Conservation (phyloP, 331 rosid species). For the Malus hybrid region DNA sequence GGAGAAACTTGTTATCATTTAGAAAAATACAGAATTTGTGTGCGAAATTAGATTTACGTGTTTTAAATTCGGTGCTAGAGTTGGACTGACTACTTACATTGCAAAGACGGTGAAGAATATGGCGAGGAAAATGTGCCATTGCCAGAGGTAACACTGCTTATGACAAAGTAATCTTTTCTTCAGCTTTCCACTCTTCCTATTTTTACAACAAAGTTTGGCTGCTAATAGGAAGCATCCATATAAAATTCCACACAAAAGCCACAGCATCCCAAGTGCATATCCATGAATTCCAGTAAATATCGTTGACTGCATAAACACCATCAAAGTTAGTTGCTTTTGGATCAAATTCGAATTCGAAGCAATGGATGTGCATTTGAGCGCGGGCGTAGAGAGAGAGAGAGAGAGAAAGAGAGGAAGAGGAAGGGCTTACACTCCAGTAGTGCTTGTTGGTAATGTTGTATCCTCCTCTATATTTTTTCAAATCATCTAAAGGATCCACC, state of each 20-base stretch:
- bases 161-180: conserved; percentile 15
- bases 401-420: neutral
- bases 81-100: conserved; percentile 35
- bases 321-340: neutral
- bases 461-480: conserved; percentile 65
- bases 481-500: conserved; percentile 50
- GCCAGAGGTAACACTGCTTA: conserved; percentile 24
- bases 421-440: conserved; percentile 67
- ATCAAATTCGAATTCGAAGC: neutral
- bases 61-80: neutral
- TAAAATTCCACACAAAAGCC: conserved; percentile 54
- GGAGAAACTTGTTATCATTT: neutral
- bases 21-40: neutral
- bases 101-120: conserved; percentile 36
- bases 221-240: conserved; percentile 31
- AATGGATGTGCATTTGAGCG: neutral
- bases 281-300: conserved; percentile 66
- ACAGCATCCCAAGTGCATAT: conserved; percentile 54
- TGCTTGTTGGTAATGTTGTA: conserved; percentile 60
- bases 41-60: neutral
- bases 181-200: conserved; percentile 11
- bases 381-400: neutral
- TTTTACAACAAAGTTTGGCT: conserved; percentile 25
- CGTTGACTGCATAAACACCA: conserved; percentile 45
- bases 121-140: conserved; percentile 31